phyloP scores from a whole-genome alignment of 495 filamentous ascomycete genomes.

The Hypoxylon intermedium region DNA sequence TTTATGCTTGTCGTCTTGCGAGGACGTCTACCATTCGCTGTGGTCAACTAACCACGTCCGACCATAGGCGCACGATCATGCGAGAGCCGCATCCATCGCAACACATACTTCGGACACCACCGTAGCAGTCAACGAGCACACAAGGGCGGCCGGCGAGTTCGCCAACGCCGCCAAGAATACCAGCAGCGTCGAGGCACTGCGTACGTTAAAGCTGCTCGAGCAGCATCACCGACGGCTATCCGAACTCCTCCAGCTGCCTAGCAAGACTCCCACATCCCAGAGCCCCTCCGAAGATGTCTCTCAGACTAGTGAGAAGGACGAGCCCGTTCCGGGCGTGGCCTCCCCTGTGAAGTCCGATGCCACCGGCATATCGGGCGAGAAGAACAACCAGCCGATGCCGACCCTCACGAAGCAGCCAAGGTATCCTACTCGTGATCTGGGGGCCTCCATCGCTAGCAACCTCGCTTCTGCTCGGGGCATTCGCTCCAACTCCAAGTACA shows the following conservation, averaged over 20 bases:
- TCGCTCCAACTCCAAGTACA: conserved; percentile 69
- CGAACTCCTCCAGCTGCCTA: conserved; percentile 74
- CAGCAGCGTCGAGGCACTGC: conserved; percentile 79
- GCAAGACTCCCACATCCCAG: conserved; percentile 61
- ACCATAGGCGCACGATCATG: conserved; percentile 84
- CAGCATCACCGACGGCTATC: conserved; percentile 83
- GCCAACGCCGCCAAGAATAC: conserved; percentile 78
- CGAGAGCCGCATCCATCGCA: conserved; percentile 75
- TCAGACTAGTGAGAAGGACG: conserved; percentile 50
- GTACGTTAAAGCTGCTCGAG: conserved; percentile 84
- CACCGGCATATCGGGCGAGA: conserved; percentile 39
- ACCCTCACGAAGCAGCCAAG: conserved; percentile 57
- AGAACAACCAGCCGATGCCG: conserved; percentile 53
- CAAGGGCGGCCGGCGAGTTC: conserved; percentile 88
- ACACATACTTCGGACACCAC: conserved; percentile 77
- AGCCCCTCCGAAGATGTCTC: conserved; percentile 44
- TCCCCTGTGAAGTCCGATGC: conserved; percentile 29
- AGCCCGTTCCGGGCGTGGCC: conserved; percentile 24
- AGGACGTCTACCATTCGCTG: conserved; percentile 21
- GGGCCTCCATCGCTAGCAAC: conserved; percentile 90
- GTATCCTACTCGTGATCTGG: conserved; percentile 67
- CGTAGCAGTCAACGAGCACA: conserved; percentile 84
- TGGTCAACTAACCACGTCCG: conserved; percentile 16
- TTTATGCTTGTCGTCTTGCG: no score
- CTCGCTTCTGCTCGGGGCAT: conserved; percentile 89